A percentile compares a stretch with the other conserved stretches of the same genome.
These are phyloP conservation scores for Phialemonium atrogriseum DNA, from an alignment of 2,329 filamentous ascomycete species.

Conservation along the genomic window DNA sequence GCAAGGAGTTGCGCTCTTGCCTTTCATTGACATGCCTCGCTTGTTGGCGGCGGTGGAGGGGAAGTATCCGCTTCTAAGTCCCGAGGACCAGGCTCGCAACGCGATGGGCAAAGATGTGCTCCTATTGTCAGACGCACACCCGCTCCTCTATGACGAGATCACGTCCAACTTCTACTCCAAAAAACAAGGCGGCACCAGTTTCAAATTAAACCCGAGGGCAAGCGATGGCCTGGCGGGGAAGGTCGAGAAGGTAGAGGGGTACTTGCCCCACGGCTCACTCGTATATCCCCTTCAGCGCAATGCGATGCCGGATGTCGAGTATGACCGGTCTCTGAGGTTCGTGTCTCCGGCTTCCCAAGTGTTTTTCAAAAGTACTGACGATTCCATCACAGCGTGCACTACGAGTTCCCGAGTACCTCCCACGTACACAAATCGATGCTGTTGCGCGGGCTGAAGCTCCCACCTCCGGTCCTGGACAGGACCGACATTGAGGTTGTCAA, in stretches of 20 bases:
- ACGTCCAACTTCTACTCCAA: slow-evolving; percentile 87
- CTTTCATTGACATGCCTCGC: slow-evolving; percentile 90
- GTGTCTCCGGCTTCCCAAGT: slow-evolving; percentile 20
- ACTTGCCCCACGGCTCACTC: slow-evolving; percentile 78
- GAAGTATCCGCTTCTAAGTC: slow-evolving; percentile 70
- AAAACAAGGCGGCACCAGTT: slow-evolving; percentile 58
- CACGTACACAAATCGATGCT: slow-evolving; percentile 90
- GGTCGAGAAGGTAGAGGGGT: slow-evolving; percentile 73
- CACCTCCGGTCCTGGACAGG: slow-evolving; percentile 62
- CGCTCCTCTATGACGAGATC: slow-evolving; percentile 73
- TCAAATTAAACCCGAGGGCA: slow-evolving; percentile 64
- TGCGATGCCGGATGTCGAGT: slow-evolving; percentile 68
- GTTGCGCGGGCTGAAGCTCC: slow-evolving; percentile 70
- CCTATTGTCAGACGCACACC: slow-evolving; percentile 74
- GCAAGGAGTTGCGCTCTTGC: slow-evolving; percentile 89
- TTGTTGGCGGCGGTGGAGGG: slow-evolving; percentile 74
- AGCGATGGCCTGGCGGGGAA: slow-evolving; percentile 74
- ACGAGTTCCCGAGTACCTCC: slow-evolving; percentile 66
- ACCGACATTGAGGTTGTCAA: slow-evolving; percentile 68
- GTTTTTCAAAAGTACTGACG: slow-evolving; percentile 18
- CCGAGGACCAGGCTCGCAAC: slow-evolving; percentile 73
- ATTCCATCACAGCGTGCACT: slow-evolving; percentile 59
- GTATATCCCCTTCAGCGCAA: slow-evolving; percentile 66
- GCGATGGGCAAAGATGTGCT: slow-evolving; percentile 71
- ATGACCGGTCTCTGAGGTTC: slow-evolving; percentile 79